These are phyloP conservation scores for Boletellus emodensis DNA, from an alignment of 768 basidiomycete genomes.

Conservation along the genomic window DNA sequence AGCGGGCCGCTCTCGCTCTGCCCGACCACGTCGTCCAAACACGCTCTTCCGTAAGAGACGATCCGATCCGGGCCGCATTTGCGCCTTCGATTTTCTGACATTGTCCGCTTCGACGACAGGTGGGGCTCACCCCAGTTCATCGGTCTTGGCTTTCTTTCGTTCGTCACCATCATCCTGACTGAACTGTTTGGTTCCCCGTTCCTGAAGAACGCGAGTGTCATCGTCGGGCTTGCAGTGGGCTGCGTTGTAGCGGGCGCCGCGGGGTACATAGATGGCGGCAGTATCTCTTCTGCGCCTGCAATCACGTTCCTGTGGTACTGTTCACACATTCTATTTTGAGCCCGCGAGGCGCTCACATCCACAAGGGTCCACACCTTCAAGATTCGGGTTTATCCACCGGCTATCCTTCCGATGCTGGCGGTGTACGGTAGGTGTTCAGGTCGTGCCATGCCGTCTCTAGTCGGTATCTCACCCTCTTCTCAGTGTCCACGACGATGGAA, in stretches of 20 bases:
- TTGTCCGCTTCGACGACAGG: conserved; percentile 23
- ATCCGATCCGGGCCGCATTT: too few relatives aligned
- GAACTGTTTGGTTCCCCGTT: conserved; percentile 86
- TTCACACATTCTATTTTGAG: background rate
- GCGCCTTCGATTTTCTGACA: background rate
- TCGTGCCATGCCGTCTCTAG: background rate
- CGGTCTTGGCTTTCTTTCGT: conserved; percentile 83
- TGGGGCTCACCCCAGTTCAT: conserved; percentile 86
- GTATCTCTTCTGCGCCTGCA: conserved; percentile 62
- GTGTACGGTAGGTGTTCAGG: conserved; percentile 43
- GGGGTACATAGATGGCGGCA: conserved; percentile 69
- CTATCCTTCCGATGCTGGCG: conserved; percentile 57
- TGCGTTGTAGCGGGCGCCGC: conserved; percentile 78
- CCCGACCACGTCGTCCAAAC: conserved; percentile 65
- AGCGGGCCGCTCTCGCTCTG: conserved; percentile 69
- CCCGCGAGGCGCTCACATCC: background rate
- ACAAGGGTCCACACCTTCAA: conserved; percentile 72
- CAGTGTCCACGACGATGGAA: conserved; percentile 76
- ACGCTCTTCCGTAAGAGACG: conserved; percentile 53
- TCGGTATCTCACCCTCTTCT: conserved; percentile 4
- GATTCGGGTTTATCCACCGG: conserved; percentile 69
- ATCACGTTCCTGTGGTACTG: conserved; percentile 77
- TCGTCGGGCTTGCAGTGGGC: conserved; percentile 70
- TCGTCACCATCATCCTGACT: conserved; percentile 69
- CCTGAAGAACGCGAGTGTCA: conserved; percentile 74